Base-by-base conservation (phyloP, 805 yeast species). In the Wickerhamia fluorescens region DNA sequence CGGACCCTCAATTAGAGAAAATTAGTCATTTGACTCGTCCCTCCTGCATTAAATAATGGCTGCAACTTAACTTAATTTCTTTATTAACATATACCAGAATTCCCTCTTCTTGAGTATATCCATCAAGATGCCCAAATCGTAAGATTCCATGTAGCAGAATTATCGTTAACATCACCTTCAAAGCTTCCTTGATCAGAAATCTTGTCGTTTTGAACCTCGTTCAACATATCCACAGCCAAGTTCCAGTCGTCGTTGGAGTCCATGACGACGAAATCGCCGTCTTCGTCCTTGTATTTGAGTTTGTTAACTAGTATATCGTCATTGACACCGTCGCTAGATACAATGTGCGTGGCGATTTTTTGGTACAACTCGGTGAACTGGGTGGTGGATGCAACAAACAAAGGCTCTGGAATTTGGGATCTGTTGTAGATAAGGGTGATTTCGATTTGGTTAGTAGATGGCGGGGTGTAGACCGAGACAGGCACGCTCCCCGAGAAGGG, bases 241-340 rank as follows among this genome's bases (percentile, higher is more conserved):
- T 53, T 58, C 84, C 95, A 82, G 51, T 89, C 97, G 29, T 89
- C 96, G 37, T 80, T 81, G 18, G 86, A 74, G 41, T 78, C 82
- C 56, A 89, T 74, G 27, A 82, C 76, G 24, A 92, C 94, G 50
- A 73, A 80, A 51, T 92, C 98, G 11, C 94, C 96, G 51, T 92
- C 98, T 56, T 92, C 98, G 54, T 92, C 98, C 49, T 75, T 76
- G 51, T 86, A 89, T 53, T 78, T 78, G 36, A 92, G 66, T 44
- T 80, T 71, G 51, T 49, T 56, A 15, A 60, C 61, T 29, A 51
- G 40, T 5, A 85, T 72, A 35, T 75, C 73, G 24, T 62, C 70
- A 25, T 71, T 58, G 33, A 85, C 61, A 25, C 71, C 76, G 11
- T 62, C 58, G 47, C 73, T 67, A 20, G 66, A 44, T 23, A 73